Evolutionary conservation across 2,329 filamentous ascomycete genomes (phyloP), one percentile per base, ranked within the genome.

Genomic region (Zymoseptoria brevis): DNA sequence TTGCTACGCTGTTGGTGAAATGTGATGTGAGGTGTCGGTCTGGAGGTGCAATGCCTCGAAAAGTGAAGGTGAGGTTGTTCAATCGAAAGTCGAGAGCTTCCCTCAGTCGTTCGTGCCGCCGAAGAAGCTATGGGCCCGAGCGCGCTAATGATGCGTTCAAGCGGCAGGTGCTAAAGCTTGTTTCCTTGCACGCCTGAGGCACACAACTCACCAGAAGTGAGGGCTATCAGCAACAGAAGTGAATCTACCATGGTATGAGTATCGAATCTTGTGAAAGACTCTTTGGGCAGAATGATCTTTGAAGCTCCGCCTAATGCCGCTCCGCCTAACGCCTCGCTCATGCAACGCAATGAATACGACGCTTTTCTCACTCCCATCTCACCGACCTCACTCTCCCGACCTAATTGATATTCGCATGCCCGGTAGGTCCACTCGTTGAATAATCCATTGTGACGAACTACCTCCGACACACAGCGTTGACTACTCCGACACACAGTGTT

Each of bases 401-500:
- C 16, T 45, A 45, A 45, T 45, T 45, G 5, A n/a, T 45, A 45
- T 45, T 45, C 35, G 75, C 74, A 65, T 78, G 75, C 13, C 76
- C 76, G 1, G 72, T 74, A 19, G 75, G 75, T 9, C 76, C 76
- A 53, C 69, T 68, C 8, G 67, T 67, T 16, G 72, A 73, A 61
- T 78, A 82, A 67, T 82, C 80, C 22, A 76, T 76, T 8, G 76
- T 80, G 0, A 81, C 79, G 66, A 81, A 81, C n/a, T n/a, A n/a
- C n/a, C n/a, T n/a, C n/a, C n/a, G n/a, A n/a, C n/a, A n/a, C n/a
- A n/a, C n/a, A n/a, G n/a, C n/a, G n/a, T n/a, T n/a, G n/a, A n/a
- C n/a, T n/a, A n/a, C n/a, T n/a, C n/a, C n/a, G n/a, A n/a, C n/a
- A n/a, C n/a, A n/a, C n/a, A n/a, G n/a, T n/a, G n/a, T n/a, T n/a